Base-by-base conservation (phyloP, 768 basidiomycete species). In the Lentinula guzmanii region DNA sequence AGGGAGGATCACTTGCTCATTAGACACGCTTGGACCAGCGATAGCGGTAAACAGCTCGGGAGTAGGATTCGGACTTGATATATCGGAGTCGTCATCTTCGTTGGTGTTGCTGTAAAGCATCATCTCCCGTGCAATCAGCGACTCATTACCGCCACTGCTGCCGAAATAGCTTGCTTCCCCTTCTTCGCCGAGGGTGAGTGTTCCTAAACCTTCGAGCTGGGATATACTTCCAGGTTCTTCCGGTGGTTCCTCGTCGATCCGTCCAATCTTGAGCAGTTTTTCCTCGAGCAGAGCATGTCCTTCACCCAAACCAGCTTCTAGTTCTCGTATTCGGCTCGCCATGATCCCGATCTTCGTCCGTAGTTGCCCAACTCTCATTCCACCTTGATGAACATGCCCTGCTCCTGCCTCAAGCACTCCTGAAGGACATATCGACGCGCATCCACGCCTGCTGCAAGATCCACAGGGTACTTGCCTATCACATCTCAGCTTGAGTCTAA, bases 111-210 rank as follows among this genome's bases (percentile, higher is more conserved):
- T 41, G 34, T 37, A 13, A 54, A 37, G 34, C 55, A 56, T 56
- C 55, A 56, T 56, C 24, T 56, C 55, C 24, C 55, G 55, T 24
- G 55, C 55, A 11, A 59, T 59, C 58, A 59, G 18, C 5, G 58
- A 48, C 21, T 59, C 58, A n/a, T 51, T 51, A 3, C 58, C 58
- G 21, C 45, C 58, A 18, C 58, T 59, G 18, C 41, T 46, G 15
- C 58, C 58, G 16, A 59, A 59, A 59, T 59, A 59, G 33, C 45
- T 48, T 6, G 58, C 58, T 33, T 59, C 58, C n/a, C 58, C 58
- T 16, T 59, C 42, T 39, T 59, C 58, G 16, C 58, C 58, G 28
- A 59, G 43, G 13, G 58, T 59, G 8, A 59, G 48, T 9, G 58
- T 59, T 33, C 58, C 58, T 18, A 59, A 28, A 35, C 45, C 58